Evolutionary conservation across 2,329 filamentous ascomycete genomes (phyloP), one percentile per base, ranked within the genome.

Genomic region (Purpureocillium takamizusanense): DNA sequence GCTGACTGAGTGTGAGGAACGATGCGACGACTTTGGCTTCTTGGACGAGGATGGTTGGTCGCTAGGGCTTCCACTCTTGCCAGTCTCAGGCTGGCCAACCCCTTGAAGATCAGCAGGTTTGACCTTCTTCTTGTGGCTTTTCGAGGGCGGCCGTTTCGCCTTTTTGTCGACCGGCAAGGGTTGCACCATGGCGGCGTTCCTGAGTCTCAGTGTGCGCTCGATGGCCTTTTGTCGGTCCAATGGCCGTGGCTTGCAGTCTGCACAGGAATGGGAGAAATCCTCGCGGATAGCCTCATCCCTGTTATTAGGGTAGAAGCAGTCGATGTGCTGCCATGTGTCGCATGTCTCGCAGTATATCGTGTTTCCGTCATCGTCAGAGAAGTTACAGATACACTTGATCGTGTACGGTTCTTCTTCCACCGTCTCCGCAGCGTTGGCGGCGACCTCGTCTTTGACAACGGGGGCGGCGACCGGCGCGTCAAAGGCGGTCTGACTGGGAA

Each of bases 261-360:
- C 78, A 66, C 92, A 98, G 40, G 82, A 86, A 66, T 98, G 90
- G 40, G 85, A 72, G 53, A 82, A 84, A 51, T 78, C 73, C 42
- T 77, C 72, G 69, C 82, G 62, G 60, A 89, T 64, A 65, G 84
- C 73, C 70, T 85, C 72, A 60, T 80, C 74, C 56, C 78, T 75
- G 51, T 86, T 85, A 46, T 76, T 61, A 16, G 77, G 77, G 59
- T 97, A 97, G 65, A 94, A 97, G 65, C 92, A 98, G 58, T 88
- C 82, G 53, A 95, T 94, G 63, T 98, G 92, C 65, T 98, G 92
- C 92, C 92, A 98, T 36, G 88, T 92, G 59, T 95, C 86, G 71
- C 92, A 98, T 42, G 74, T 78, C 59, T 97, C 92, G 72, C 92
- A 98, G 63, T 89, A 87, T 45, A 98, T 94, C 43, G 92, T 98